Evolutionary conservation across 164 flowering plant species (phyloP), one percentile per base, ranked within the genome.

Genomic region (Liquidambar formosana): DNA sequence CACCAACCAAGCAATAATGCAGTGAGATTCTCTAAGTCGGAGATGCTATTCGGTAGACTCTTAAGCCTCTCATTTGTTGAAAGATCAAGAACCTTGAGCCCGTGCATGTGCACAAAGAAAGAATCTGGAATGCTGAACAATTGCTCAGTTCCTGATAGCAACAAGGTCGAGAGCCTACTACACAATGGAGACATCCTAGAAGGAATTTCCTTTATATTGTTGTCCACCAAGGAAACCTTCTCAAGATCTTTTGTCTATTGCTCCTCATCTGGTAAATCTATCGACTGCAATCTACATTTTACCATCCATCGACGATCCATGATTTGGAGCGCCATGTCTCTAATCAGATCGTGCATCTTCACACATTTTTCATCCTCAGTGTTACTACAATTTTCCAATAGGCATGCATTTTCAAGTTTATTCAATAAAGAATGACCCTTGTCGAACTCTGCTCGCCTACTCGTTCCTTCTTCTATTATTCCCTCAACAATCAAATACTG

Each of bases 51-150:
- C 26, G 10, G 56, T 19, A 10, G 69, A 68, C 27, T 4, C 79
- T 79, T 43, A 79, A 51, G 1, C 8, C 28, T 33, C 33, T 25
- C 21, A 79, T 73, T 72, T 12, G 16, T 2, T 5, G 63, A 48
- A 13, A 74, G 57, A 47, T 77, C 67, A 26, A 80, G 78, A 46
- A 72, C 33, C 6, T 38, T 38, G 8, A 80, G 73, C n/a, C n/a
- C n/a, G n/a, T n/a, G n/a, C n/a, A n/a, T n/a, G n/a, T n/a, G n/a
- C n/a, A n/a, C n/a, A n/a, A 80, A 80, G 46, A 80, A 75, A 0
- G 45, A 48, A 18, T 64, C 57, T 26, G 83, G 64, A 10, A 77
- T 57, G 1, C 8, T 15, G 16, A 4, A 10, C 45, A 74, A 22
- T 4, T 13, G 27, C 19, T 52, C 19, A 33, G n/a, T 72, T 0